Evolutionary conservation across 2,329 filamentous ascomycete species (phyloP).

Genomic region (Fusarium torreyae): DNA sequence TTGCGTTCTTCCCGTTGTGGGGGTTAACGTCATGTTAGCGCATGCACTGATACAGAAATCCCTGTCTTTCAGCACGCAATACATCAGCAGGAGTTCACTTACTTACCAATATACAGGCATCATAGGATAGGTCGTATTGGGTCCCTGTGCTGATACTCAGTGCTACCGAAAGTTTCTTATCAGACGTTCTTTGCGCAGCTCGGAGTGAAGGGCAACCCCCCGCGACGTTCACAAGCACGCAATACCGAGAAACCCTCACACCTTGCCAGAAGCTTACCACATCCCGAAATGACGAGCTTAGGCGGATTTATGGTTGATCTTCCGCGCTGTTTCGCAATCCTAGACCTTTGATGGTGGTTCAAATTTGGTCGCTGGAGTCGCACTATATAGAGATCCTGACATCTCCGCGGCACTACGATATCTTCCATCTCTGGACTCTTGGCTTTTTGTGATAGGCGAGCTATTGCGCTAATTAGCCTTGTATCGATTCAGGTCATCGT

Average conservation of each 20-base stretch:
- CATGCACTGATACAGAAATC: neutral
- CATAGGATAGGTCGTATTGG: no score
- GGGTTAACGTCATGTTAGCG: neutral
- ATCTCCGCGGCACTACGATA: neutral
- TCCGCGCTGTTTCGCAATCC: neutral
- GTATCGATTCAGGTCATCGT: neutral
- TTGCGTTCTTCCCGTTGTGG: neutral
- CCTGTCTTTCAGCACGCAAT: neutral
- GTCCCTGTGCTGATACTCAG: no score
- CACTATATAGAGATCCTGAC: neutral
- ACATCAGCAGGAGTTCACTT: neutral
- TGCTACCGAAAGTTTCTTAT: no score
- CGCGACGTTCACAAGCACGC: neutral
- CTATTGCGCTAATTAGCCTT: no score
- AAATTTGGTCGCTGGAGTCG: neutral
- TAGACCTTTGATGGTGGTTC: neutral
- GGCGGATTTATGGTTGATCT: neutral
- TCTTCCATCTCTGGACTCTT: neutral
- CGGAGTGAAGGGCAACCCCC: neutral
- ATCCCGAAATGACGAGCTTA: neutral
- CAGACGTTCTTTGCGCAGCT: no score
- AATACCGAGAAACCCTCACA: neutral
- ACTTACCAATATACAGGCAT: no score
- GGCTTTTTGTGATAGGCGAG: neutral
- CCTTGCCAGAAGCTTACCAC: neutral